phyloP scores from a whole-genome alignment of 306 rosid genomes.

The Adenanthera pavonina region DNA sequence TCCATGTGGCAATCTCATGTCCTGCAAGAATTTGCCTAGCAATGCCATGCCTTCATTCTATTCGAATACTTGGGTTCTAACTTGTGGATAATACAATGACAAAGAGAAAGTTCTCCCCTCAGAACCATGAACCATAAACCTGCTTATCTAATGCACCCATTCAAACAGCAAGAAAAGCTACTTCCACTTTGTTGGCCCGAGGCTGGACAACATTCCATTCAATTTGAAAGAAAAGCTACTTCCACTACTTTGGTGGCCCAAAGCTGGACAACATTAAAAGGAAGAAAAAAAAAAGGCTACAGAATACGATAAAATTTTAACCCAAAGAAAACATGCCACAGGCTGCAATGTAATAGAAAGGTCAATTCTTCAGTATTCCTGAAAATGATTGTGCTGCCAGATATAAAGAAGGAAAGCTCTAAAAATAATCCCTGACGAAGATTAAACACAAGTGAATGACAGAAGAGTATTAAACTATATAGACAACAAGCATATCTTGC shows the following conservation, averaged over 20 bases:
- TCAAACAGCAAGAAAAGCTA: slow-evolving; percentile 5
- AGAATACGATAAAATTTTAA: neutral
- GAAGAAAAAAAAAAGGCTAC: neutral
- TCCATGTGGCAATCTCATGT: slow-evolving; percentile 38
- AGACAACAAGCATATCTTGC: neutral
- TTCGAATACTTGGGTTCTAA: neutral
- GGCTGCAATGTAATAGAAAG: slow-evolving; percentile 11
- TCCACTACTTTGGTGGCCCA: slow-evolving; percentile 3
- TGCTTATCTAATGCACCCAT: neutral
- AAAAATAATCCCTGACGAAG: neutral
- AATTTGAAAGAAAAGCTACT: slow-evolving; percentile 4
- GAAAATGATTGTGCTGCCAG: slow-evolving; percentile 6
- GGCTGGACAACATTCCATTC: neutral
- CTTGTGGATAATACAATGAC: neutral
- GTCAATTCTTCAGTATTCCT: slow-evolving; percentile 10
- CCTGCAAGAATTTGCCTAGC: slow-evolving; percentile 40
- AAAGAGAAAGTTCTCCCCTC: neutral
- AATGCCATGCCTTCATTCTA: neutral
- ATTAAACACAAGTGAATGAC: neutral
- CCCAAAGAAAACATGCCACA: slow-evolving; percentile 10
- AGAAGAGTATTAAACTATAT: neutral
- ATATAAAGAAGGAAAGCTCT: neutral
- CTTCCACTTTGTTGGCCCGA: slow-evolving; percentile 13
- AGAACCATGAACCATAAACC: neutral
- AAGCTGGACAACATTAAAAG: slow-evolving; percentile 12